A percentile compares a stretch with the other conserved stretches of the same genome.
phyloP scores from a whole-genome alignment of 108 stramenopile species.

The Cyclotella kingstonii region DNA sequence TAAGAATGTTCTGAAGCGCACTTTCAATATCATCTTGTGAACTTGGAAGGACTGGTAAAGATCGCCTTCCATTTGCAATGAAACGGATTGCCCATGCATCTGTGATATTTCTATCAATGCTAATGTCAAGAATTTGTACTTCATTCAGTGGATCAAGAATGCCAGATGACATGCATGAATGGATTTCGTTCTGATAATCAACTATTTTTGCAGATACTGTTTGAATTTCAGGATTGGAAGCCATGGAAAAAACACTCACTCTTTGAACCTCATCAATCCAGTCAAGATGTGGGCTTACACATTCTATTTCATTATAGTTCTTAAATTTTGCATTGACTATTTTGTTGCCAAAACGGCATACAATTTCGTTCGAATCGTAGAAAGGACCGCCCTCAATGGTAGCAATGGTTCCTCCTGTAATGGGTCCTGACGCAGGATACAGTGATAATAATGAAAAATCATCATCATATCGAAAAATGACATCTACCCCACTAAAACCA shows the following conservation, averaged over 20 bases:
- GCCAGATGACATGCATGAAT: constrained; percentile 16
- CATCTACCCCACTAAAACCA: constrained; percentile 16
- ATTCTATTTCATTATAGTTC: constrained; percentile 15
- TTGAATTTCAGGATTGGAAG: constrained; percentile 40
- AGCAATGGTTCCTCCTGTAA: constrained; percentile 31
- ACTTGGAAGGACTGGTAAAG: background rate
- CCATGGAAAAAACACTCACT: constrained; percentile 42
- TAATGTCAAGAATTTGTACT: background rate
- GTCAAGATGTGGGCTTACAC: constrained; percentile 28
- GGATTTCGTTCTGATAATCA: constrained; percentile 32
- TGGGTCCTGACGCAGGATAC: constrained; percentile 32
- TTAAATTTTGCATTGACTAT: constrained; percentile 29
- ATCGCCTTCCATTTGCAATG: background rate
- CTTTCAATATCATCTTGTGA: background rate
- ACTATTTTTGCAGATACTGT: constrained; percentile 33
- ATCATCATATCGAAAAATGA: constrained; percentile 41
- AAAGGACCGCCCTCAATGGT: constrained; percentile 35
- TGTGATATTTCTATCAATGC: background rate
- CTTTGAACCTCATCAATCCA: constrained; percentile 43
- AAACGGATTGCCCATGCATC: background rate
- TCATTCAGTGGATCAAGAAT: background rate
- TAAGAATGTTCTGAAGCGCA: background rate
- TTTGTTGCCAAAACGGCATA: constrained; percentile 44
- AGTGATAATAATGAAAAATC: constrained; percentile 13
- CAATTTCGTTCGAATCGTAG: constrained; percentile 16